Percentiles rank a stretch among this genome's conserved stretches.
These are phyloP conservation scores for Patellifolia procumbens DNA, from an alignment of 179 eudicot genomes.

Conservation along the genomic window DNA sequence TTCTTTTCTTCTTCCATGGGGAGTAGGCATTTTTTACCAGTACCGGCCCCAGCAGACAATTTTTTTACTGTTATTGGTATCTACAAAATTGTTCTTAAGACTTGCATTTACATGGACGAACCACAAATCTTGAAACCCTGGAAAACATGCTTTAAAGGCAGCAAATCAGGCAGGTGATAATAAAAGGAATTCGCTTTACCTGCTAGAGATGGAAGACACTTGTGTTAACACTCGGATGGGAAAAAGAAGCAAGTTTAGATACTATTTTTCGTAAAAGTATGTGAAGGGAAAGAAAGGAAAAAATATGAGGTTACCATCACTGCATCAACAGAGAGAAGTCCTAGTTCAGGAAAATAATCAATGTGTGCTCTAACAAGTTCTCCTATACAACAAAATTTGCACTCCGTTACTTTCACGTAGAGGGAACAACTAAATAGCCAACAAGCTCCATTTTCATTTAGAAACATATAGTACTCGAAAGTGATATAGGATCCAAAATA, in stretches of 20 bases:
- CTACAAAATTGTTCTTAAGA: not conserved
- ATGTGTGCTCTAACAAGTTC: slow-evolving; percentile 54
- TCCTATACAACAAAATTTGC: slow-evolving; percentile 41
- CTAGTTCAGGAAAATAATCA: slow-evolving; percentile 55
- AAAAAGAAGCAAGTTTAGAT: not conserved
- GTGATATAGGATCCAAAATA: not conserved
- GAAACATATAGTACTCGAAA: not conserved
- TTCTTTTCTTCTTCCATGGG: slow-evolving; percentile 21
- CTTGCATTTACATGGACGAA: slow-evolving; percentile 41
- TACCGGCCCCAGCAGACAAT: not conserved
- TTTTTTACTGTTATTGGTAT: slow-evolving; percentile 6
- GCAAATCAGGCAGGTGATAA: slow-evolving; percentile 53
- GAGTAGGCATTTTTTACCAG: not conserved
- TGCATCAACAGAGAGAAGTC: slow-evolving; percentile 43
- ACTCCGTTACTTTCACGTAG: slow-evolving; percentile 2
- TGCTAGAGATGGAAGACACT: slow-evolving; percentile 29
- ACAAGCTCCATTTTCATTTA: not conserved
- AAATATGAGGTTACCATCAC: slow-evolving; percentile 42
- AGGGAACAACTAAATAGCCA: not conserved
- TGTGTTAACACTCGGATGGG: not conserved
- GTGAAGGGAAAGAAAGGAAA: slow-evolving; percentile 1
- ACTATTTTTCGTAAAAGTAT: not conserved
- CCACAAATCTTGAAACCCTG: slow-evolving; percentile 38
- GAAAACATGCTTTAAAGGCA: slow-evolving; percentile 52
- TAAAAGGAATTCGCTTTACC: slow-evolving; percentile 51